phyloP scores from a whole-genome alignment of 1,139 yeast genomes.

The Hansenula anomala region DNA sequence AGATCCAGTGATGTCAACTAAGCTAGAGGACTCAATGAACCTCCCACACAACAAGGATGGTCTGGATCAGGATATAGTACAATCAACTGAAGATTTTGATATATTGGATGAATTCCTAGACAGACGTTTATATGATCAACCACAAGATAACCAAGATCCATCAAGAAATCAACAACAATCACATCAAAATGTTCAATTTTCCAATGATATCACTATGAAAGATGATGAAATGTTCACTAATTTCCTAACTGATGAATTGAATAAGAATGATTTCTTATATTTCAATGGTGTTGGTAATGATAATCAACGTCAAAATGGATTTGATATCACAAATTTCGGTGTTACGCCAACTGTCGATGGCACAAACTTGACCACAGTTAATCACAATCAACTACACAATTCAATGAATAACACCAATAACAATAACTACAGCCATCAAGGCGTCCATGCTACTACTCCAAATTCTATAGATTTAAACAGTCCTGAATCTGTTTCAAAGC shows the following conservation, averaged over 20 bases:
- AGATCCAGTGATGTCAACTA: background rate
- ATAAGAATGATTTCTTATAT: constrained; percentile 16
- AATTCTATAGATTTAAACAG: constrained; percentile 9
- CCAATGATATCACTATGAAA: background rate
- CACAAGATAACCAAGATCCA: background rate
- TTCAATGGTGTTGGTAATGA: constrained; percentile 4
- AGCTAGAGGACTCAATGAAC: background rate
- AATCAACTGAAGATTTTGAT: constrained; percentile 13
- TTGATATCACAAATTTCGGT: background rate
- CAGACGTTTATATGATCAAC: constrained; percentile 44
- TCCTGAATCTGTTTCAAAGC: constrained; percentile 8
- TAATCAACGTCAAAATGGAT: background rate
- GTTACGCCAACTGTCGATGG: background rate
- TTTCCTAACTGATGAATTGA: constrained; percentile 21
- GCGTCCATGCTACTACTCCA: constrained; percentile 16
- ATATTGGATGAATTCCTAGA: constrained; percentile 52
- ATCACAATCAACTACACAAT: too few species aligned
- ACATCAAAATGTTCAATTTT: background rate
- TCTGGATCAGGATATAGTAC: constrained; percentile 1
- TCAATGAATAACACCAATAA: too few species aligned
- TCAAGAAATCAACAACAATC: constrained; percentile 2
- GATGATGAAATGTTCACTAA: constrained; percentile 21
- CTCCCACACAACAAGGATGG: background rate
- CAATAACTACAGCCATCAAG: too few species aligned
- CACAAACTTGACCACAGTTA: background rate